Conservation (phyloP, 2,329 filamentous ascomycete species). For the Berkeleyomyces basicola region DNA sequence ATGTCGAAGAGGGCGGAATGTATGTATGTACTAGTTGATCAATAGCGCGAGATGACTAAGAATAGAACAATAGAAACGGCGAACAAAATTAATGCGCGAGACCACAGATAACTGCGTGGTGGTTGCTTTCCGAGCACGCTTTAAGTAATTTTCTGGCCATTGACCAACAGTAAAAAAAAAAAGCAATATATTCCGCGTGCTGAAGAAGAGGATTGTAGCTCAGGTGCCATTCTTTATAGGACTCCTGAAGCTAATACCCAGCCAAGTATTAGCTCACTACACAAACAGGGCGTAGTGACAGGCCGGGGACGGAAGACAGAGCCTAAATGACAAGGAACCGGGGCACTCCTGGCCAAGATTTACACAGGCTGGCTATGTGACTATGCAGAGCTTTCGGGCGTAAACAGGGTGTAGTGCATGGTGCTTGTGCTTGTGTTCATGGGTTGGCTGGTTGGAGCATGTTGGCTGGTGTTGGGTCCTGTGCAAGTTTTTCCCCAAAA, state of each 20-base stretch:
- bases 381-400: background rate
- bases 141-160: background rate
- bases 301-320: background rate
- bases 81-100: background rate
- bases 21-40: background rate
- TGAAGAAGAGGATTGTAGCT: background rate
- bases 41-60: background rate
- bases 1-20: background rate
- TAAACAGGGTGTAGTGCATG: background rate
- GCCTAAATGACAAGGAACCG: background rate
- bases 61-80: background rate
- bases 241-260: no score
- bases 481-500: background rate
- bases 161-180: background rate
- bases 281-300: background rate
- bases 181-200: background rate
- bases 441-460: no score
- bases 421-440: background rate
- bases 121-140: background rate
- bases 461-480: no score
- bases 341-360: background rate
- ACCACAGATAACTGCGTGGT: background rate
- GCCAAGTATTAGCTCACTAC: background rate
- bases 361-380: background rate
- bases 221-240: background rate